Evolutionary conservation across 257 asterid genomes (phyloP).

Genomic region (Agastache rugosa): DNA sequence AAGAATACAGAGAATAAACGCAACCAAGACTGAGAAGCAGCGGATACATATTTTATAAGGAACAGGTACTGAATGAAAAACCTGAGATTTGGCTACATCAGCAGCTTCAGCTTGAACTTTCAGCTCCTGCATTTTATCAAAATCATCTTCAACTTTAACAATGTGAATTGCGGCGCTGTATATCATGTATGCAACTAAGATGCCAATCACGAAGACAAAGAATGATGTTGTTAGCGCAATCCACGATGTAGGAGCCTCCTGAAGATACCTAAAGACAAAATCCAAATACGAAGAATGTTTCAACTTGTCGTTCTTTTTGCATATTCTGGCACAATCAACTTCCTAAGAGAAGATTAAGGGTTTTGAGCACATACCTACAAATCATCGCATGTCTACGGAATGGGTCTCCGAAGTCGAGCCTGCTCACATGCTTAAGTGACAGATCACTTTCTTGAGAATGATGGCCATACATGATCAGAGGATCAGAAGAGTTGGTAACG

Average conservation of each 20-base stretch:
- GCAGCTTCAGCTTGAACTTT: constrained; percentile 95
- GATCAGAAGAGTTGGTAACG: constrained; percentile 79
- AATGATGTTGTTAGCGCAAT: constrained; percentile 60
- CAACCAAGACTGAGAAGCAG: constrained; percentile 21
- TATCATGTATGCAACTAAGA: constrained; percentile 63
- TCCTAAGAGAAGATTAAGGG: neutral
- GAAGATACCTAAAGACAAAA: constrained; percentile 65
- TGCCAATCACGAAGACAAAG: constrained; percentile 57
- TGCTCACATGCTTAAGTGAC: constrained; percentile 73
- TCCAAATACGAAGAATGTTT: constrained; percentile 19
- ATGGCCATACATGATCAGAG: constrained; percentile 73
- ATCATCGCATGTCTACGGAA: constrained; percentile 89
- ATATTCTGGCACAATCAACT: neutral
- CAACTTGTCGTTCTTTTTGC: neutral
- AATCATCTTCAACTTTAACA: constrained; percentile 81
- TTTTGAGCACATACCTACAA: constrained; percentile 63
- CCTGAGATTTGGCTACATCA: constrained; percentile 96
- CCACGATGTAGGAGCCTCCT: constrained; percentile 75
- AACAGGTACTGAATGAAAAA: constrained; percentile 31
- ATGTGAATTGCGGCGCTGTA: constrained; percentile 75
- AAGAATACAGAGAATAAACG: constrained; percentile 34
- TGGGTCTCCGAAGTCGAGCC: constrained; percentile 90
- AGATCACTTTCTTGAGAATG: constrained; percentile 61
- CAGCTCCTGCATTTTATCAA: constrained; percentile 69
- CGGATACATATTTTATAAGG: neutral